Evolutionary conservation across 129 eudicot species (phyloP).

Genomic region (Pittosporum tobira): DNA sequence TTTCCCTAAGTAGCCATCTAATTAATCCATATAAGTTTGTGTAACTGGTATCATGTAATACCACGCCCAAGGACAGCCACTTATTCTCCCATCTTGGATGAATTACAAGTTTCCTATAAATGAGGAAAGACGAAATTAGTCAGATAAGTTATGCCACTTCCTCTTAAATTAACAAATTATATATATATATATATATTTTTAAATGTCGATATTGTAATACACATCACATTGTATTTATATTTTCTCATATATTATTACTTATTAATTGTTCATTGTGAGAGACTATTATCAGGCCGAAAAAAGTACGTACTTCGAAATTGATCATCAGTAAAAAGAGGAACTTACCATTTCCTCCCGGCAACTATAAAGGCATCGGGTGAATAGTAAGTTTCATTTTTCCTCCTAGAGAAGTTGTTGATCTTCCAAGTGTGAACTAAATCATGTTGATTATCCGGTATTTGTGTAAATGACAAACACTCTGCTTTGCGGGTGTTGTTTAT

Average conservation of each 20-base stretch:
- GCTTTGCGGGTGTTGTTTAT: too few species aligned
- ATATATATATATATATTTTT: not conserved
- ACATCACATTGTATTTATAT: too few species aligned
- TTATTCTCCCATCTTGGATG: not conserved
- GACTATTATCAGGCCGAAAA: too few species aligned
- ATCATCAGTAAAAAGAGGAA: not conserved
- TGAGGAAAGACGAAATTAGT: not conserved
- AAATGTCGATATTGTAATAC: too few species aligned
- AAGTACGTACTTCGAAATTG: too few species aligned
- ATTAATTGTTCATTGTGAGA: too few species aligned
- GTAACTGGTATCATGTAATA: not conserved
- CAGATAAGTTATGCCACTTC: not conserved
- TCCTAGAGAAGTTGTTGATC: constrained; percentile 7
- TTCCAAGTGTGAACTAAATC: constrained; percentile 6
- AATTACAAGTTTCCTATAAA: not conserved
- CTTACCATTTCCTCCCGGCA: not conserved
- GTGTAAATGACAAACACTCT: not conserved
- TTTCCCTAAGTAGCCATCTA: too few species aligned
- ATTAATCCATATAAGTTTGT: too few species aligned
- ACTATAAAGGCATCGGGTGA: not conserved
- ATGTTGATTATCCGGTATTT: not conserved
- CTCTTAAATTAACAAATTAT: too few species aligned
- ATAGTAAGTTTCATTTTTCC: too few species aligned
- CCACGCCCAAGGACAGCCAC: not conserved
- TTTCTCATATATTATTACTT: too few species aligned